Percentiles rank a stretch among this genome's conserved stretches.
These are phyloP conservation scores for Sugiyamaella qingdaonensis DNA, from an alignment of 805 yeast species.

Conservation along the genomic window DNA sequence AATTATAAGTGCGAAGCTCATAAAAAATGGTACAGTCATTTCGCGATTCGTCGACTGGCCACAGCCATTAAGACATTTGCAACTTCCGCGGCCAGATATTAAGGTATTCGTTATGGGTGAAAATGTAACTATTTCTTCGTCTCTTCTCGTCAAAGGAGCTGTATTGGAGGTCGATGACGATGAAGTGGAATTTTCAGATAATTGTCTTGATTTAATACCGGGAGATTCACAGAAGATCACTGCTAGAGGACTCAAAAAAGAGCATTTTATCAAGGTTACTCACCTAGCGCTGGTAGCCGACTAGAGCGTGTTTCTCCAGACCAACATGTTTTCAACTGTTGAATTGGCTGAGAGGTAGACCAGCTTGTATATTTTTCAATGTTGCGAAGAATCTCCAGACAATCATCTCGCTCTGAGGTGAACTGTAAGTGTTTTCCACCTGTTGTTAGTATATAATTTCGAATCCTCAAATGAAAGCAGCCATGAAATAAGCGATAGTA, in stretches of 20 bases:
- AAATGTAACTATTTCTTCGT: background rate
- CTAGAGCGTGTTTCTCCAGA: background rate
- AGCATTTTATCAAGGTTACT: background rate
- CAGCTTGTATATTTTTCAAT: background rate
- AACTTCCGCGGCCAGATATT: slow-evolving; percentile 24
- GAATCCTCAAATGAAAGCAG: too few relatives aligned
- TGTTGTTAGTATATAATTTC: background rate
- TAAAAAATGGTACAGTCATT: slow-evolving; percentile 20
- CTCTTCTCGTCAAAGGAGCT: slow-evolving; percentile 4
- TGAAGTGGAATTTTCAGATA: slow-evolving; percentile 3
- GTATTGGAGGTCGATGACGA: background rate
- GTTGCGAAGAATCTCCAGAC: background rate
- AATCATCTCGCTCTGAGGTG: background rate
- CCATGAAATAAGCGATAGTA: too few relatives aligned
- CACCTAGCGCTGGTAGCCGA: background rate
- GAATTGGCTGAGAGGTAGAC: background rate
- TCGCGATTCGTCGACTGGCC: slow-evolving; percentile 44
- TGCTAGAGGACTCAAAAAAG: slow-evolving; percentile 10
- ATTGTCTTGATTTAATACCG: slow-evolving; percentile 5
- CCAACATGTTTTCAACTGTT: background rate
- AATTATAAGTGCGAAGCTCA: slow-evolving; percentile 12
- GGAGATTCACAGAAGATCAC: slow-evolving; percentile 12
- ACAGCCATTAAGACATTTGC: slow-evolving; percentile 41
- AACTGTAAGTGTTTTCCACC: background rate
- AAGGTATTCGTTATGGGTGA: background rate